phyloP scores from a whole-genome alignment of 2,329 filamentous ascomycete genomes.

The Mycocentrospora acerina region DNA sequence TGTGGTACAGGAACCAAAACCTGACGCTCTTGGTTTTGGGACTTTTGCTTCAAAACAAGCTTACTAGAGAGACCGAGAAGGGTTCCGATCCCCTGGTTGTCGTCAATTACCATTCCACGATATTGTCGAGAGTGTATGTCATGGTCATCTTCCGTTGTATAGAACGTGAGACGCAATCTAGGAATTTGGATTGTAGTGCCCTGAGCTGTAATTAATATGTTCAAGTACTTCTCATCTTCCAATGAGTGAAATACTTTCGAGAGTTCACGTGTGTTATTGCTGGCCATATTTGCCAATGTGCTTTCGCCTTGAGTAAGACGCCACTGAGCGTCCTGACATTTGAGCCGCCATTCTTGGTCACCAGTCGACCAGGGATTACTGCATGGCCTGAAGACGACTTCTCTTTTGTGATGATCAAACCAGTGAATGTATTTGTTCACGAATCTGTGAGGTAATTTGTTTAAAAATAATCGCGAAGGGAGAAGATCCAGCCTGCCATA shows the following conservation, averaged over 20 bases:
- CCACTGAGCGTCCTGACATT: constrained; percentile 13
- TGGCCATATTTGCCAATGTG: constrained; percentile 10
- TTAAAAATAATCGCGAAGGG: constrained; percentile 30
- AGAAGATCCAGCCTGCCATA: constrained; percentile 33
- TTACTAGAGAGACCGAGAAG: constrained; percentile 28
- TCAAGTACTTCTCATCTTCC: constrained; percentile 18
- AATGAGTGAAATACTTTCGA: constrained; percentile 18
- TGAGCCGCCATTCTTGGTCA: constrained; percentile 18
- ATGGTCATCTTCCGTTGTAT: constrained; percentile 1
- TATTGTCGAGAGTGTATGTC: constrained; percentile 27
- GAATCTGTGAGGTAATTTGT: constrained; percentile 36
- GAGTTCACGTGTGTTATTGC: constrained; percentile 10
- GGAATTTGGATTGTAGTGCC: constrained; percentile 16
- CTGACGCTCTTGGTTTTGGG: constrained; percentile 29
- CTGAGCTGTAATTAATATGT: constrained; percentile 11
- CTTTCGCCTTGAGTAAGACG: constrained; percentile 7
- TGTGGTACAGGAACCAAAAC: constrained; percentile 39
- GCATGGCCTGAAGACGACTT: constrained; percentile 13
- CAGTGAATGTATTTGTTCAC: constrained; percentile 26
- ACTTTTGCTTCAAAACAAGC: constrained; percentile 18
- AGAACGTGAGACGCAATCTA: constrained; percentile 14
- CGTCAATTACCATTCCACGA: constrained; percentile 28
- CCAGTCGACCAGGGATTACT: constrained; percentile 7
- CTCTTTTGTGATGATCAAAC: constrained; percentile 16
- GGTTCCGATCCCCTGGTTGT: constrained; percentile 24